phyloP scores from a whole-genome alignment of 805 yeast species.

The Saturnispora silvae region DNA sequence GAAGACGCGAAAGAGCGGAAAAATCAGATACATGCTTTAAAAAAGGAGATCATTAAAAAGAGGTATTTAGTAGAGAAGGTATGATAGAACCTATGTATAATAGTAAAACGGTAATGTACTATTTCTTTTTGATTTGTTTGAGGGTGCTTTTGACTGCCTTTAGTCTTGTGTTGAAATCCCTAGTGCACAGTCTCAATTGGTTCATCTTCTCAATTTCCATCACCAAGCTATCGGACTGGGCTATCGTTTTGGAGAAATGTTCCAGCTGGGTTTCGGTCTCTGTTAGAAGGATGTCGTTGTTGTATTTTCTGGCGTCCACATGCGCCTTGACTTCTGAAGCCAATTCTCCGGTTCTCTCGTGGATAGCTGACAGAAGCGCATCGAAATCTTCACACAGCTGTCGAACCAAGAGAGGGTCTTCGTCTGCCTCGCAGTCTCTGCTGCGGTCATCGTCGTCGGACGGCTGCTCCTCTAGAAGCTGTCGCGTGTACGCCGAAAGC shows the following conservation, averaged over 20 bases:
- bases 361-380: conserved; percentile 51
- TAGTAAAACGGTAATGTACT: too few relatives aligned
- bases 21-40: conserved; percentile 13
- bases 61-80: conserved; percentile 3
- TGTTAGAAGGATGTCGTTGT: conserved; percentile 18
- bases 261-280: conserved; percentile 15
- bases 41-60: conserved; percentile 11
- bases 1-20: conserved; percentile 15
- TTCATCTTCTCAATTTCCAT: conserved; percentile 26
- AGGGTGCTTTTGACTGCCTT: conserved; percentile 15
- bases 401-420: conserved; percentile 56
- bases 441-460: conserved; percentile 6
- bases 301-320: conserved; percentile 17
- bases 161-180: conserved; percentile 22
- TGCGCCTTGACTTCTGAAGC: conserved; percentile 22
- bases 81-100: background rate
- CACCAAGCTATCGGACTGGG: conserved; percentile 19
- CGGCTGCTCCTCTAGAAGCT: conserved; percentile 1
- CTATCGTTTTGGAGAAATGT: conserved; percentile 13
- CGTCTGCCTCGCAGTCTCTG: conserved; percentile 19
- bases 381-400: conserved; percentile 54
- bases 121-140: too few relatives aligned
- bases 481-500: background rate
- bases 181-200: conserved; percentile 23
- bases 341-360: conserved; percentile 39